A percentile compares a stretch with the other conserved stretches of the same genome.
Evolutionary conservation across 148 eudicot genomes (phyloP).

Genomic region (Rhododendron vialii): DNA sequence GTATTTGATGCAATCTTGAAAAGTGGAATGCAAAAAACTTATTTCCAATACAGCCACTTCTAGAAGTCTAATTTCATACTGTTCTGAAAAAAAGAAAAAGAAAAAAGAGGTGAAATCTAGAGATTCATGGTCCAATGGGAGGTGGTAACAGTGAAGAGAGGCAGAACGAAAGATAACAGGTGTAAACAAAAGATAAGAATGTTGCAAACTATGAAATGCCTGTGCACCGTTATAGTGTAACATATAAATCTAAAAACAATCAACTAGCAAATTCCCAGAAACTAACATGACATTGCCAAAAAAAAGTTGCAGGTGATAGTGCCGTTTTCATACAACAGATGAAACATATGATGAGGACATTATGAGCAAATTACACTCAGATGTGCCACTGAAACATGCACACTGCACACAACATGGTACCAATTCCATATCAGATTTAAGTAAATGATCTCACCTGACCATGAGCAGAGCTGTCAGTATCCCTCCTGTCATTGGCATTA

Average conservation of each 20-base stretch:
- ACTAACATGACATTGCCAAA: not conserved
- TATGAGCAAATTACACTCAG: not conserved
- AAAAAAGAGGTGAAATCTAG: not conserved
- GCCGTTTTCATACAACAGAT: not conserved
- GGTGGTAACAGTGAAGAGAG: not conserved
- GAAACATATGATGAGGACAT: not conserved
- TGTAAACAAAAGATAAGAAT: not conserved
- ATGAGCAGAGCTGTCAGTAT: constrained; percentile 16
- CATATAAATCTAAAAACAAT: not conserved
- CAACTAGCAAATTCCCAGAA: not conserved
- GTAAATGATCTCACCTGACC: constrained; percentile 31
- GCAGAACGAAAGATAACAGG: not conserved
- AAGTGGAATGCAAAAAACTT: not conserved
- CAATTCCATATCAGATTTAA: not conserved
- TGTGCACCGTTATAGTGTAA: not conserved
- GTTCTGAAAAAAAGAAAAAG: not conserved
- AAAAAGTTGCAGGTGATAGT: not conserved
- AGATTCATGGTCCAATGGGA: not conserved
- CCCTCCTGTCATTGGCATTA: constrained; percentile 27
- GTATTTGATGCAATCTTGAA: not conserved
- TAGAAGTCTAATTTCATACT: not conserved
- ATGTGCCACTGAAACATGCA: not conserved
- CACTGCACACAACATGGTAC: not conserved
- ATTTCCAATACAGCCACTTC: not conserved
- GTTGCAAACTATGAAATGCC: not conserved